These are phyloP conservation scores for Funneliformis mosseae DNA, from an alignment of 192 early-diverging fungal species.

Conservation along the genomic window DNA sequence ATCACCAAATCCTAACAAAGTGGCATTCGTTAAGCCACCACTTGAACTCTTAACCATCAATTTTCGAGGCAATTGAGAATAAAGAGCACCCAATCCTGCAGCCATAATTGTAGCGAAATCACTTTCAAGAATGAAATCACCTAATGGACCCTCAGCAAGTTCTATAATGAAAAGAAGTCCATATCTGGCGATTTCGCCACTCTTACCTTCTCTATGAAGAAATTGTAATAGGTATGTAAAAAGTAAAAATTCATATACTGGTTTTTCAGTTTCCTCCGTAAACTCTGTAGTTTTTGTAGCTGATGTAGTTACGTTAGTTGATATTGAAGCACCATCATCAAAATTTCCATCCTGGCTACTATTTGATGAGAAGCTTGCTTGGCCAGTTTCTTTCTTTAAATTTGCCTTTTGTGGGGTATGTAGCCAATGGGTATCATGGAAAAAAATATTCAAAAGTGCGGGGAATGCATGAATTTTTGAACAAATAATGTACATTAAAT, in stretches of 20 bases:
- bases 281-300: constrained; percentile 51
- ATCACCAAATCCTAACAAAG: constrained; percentile 39
- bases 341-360: constrained; percentile 29
- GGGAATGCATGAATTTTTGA: constrained; percentile 81
- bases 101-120: constrained; percentile 83
- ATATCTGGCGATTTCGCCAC: constrained; percentile 85
- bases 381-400: constrained; percentile 19
- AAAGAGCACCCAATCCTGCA: constrained; percentile 85
- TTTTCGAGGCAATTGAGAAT: constrained; percentile 85
- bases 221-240: constrained; percentile 89
- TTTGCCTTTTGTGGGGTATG: constrained; percentile 53
- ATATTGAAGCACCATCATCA: constrained; percentile 20
- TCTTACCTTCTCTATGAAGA: constrained; percentile 86
- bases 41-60: constrained; percentile 59
- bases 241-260: constrained; percentile 79
- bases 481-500: constrained; percentile 77
- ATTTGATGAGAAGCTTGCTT: constrained; percentile 20
- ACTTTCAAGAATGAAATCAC: constrained; percentile 77
- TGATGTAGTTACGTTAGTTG: constrained; percentile 34
- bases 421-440: constrained; percentile 68
- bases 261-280: constrained; percentile 46
- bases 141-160: constrained; percentile 73
- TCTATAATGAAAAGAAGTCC: constrained; percentile 85
- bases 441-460: constrained; percentile 74
- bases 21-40: constrained; percentile 44